Conservation (phyloP, 2,329 filamentous ascomycete species). For the Beauveria asiatica region DNA sequence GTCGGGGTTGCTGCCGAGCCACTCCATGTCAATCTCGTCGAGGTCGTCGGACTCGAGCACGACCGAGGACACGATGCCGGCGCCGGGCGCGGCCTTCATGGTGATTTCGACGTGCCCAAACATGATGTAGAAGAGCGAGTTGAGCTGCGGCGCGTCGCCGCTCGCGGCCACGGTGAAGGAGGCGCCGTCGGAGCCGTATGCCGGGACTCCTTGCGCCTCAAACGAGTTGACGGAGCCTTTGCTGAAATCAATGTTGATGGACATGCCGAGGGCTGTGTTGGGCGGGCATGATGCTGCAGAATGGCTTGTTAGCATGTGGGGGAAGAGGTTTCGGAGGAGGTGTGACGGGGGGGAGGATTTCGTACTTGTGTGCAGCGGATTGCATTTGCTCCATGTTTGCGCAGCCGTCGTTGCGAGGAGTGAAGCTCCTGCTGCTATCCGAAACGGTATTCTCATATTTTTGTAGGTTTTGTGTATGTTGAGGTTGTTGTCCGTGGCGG, state of each 20-base stretch:
- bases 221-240: conserved; percentile 73
- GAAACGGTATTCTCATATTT: conserved; percentile 9
- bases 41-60: conserved; percentile 86
- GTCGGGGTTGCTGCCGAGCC: conserved; percentile 68
- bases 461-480: background rate
- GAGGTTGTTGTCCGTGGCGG: background rate
- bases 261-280: conserved; percentile 72
- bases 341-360: too few species aligned
- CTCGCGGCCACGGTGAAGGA: conserved; percentile 69
- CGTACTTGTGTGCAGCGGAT: conserved; percentile 9
- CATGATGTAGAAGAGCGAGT: conserved; percentile 97
- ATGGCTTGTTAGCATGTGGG: background rate
- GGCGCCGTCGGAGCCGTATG: conserved; percentile 66
- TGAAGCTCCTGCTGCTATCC: conserved; percentile 6
- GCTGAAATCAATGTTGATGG: conserved; percentile 78
- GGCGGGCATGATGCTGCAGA: conserved; percentile 54
- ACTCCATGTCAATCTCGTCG: conserved; percentile 97
- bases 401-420: background rate
- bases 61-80: conserved; percentile 85
- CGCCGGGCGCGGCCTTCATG: conserved; percentile 78
- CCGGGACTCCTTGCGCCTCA: conserved; percentile 57
- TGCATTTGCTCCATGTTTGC: conserved; percentile 13
- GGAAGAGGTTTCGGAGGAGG: background rate
- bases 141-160: conserved; percentile 79
- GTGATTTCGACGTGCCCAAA: conserved; percentile 84